Conservation (phyloP, 2,329 filamentous ascomycete genomes). For the Endoconidiophora laricicola region DNA sequence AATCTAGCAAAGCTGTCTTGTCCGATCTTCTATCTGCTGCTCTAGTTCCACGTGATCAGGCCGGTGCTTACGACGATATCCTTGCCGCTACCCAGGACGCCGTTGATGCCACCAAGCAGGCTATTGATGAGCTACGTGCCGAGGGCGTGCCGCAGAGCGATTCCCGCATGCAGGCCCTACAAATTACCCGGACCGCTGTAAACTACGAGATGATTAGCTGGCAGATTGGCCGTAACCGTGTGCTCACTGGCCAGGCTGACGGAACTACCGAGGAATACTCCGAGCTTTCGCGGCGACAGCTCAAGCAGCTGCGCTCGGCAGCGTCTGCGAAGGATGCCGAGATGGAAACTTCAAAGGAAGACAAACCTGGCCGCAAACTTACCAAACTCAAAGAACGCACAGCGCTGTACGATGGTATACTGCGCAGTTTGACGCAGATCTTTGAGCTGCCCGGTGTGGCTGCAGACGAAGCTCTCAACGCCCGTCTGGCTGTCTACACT, state of each 20-base stretch:
- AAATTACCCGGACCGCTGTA: conserved; percentile 81
- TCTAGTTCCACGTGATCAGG: conserved; percentile 46
- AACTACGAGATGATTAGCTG: conserved; percentile 90
- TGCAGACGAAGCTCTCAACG: conserved; percentile 58
- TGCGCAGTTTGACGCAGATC: conserved; percentile 82
- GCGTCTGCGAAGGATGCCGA: conserved; percentile 19
- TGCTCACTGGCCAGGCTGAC: conserved; percentile 69
- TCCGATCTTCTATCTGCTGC: conserved; percentile 23
- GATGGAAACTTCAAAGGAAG: conserved; percentile 23
- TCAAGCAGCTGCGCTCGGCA: conserved; percentile 29
- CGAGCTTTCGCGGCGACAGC: conserved; percentile 28
- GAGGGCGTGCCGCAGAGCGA: conserved; percentile 78
- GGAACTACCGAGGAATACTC: conserved; percentile 44
- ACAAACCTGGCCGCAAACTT: conserved; percentile 58
- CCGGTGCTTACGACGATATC: conserved; percentile 79
- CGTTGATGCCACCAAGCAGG: conserved; percentile 80
- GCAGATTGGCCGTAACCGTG: conserved; percentile 83
- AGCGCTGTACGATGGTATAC: conserved; percentile 76
- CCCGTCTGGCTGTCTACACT: conserved; percentile 61
- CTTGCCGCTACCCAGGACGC: conserved; percentile 84
- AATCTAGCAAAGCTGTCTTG: conserved; percentile 23
- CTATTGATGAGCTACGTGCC: conserved; percentile 73
- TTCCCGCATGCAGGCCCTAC: conserved; percentile 73
- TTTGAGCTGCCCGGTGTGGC: conserved; percentile 81
- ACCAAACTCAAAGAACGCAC: conserved; percentile 70